Evolutionary conservation across 208 protist genomes (phyloP).

Genomic region (Tritrichomonas musculus): DNA sequence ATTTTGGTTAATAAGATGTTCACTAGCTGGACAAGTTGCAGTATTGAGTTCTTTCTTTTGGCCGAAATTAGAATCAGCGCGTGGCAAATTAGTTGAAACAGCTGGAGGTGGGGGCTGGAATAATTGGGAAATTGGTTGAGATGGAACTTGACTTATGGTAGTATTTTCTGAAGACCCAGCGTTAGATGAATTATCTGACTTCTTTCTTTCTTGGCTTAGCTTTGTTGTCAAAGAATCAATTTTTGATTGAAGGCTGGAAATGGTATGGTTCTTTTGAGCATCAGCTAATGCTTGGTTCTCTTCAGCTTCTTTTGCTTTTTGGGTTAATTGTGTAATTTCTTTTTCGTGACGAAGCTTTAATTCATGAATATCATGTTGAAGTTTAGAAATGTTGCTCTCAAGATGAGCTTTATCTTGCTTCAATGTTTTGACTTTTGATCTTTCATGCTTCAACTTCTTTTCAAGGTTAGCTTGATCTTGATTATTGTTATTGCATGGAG

Average conservation of each 20-base stretch:
- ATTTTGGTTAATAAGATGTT: neutral
- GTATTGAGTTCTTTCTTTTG: neutral
- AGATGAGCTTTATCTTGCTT: neutral
- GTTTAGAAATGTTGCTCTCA: neutral
- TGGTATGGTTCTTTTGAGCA: neutral
- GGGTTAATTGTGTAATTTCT: neutral
- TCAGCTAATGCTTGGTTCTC: neutral
- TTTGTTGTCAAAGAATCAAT: neutral
- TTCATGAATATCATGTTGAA: neutral
- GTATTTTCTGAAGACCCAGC: no score
- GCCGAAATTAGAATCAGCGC: no score
- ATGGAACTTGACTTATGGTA: no score
- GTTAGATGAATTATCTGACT: neutral
- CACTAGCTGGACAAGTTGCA: neutral
- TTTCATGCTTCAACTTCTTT: neutral
- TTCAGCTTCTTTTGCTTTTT: neutral
- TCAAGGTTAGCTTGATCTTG: neutral
- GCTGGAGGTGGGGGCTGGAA: neutral
- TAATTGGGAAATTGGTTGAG: neutral
- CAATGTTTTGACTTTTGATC: no score
- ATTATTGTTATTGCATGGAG: neutral
- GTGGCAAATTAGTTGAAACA: neutral
- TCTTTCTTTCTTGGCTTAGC: neutral
- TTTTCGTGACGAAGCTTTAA: neutral
- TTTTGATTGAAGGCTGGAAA: neutral